Evolutionary conservation across 2,329 filamentous ascomycete species (phyloP).

Genomic region (Penicillium sp.): DNA sequence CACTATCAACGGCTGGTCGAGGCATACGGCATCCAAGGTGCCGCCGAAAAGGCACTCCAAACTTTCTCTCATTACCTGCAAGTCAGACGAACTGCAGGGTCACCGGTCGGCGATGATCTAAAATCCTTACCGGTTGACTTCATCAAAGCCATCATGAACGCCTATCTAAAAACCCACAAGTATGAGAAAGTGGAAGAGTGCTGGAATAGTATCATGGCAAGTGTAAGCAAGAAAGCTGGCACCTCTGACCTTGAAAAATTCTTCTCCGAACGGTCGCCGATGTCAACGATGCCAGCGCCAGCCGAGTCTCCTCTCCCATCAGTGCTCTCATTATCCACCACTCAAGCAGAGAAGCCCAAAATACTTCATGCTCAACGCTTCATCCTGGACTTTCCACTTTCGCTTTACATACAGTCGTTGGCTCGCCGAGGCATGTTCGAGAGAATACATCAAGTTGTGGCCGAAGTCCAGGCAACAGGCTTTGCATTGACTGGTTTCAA

Average conservation of each 20-base stretch:
- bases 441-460: slow-evolving; percentile 53
- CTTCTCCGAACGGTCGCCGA: not conserved
- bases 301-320: not conserved
- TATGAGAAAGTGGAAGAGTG: slow-evolving; percentile 61
- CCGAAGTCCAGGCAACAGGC: slow-evolving; percentile 60
- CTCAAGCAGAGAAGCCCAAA: not conserved
- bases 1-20: slow-evolving; percentile 59
- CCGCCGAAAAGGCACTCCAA: slow-evolving; percentile 51
- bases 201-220: slow-evolving; percentile 63
- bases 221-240: slow-evolving; percentile 48
- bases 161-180: slow-evolving; percentile 58
- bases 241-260: slow-evolving; percentile 32
- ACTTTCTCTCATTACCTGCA: slow-evolving; percentile 55
- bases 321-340: not conserved
- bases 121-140: slow-evolving; percentile 54
- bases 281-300: not conserved
- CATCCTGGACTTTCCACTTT: slow-evolving; percentile 50
- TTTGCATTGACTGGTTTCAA: slow-evolving; percentile 73
- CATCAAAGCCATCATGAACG: slow-evolving; percentile 65
- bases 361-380: slow-evolving; percentile 46
- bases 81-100: slow-evolving; percentile 6
- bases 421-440: slow-evolving; percentile 53
- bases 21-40: slow-evolving; percentile 50
- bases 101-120: slow-evolving; percentile 11
- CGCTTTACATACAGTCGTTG: slow-evolving; percentile 54